phyloP scores from a whole-genome alignment of 2,329 filamentous ascomycete species.

The Aureobasidium sp. region DNA sequence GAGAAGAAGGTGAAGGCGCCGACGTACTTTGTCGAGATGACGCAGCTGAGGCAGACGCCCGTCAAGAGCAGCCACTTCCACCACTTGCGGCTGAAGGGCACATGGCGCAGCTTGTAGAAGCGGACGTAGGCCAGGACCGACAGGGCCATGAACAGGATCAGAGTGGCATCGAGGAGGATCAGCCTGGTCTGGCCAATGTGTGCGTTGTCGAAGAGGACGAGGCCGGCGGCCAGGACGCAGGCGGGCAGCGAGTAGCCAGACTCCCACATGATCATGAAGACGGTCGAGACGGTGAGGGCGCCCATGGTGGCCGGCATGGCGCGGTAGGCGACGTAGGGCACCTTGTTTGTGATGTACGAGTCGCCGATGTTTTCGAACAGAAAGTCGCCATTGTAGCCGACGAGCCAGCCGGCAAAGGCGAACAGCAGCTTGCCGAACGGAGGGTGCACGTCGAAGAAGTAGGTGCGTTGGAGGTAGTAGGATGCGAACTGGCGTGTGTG shows the following conservation, averaged over 20 bases:
- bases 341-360: conserved; percentile 93
- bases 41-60: conserved; percentile 88
- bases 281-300: conserved; percentile 84
- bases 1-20: conserved; percentile 95
- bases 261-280: conserved; percentile 99
- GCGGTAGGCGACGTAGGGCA: conserved; percentile 93
- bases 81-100: conserved; percentile 90
- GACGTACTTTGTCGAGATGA: conserved; percentile 98
- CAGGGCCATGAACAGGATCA: conserved; percentile 93
- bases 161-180: conserved; percentile 87
- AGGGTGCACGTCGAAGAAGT: conserved; percentile 99
- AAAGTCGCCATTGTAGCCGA: conserved; percentile 94
- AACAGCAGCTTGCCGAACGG: conserved; percentile 98
- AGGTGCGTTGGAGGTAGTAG: conserved; percentile 88
- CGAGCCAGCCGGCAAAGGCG: conserved; percentile 92
- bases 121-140: conserved; percentile 91
- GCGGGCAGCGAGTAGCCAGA: conserved; percentile 95
- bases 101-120: conserved; percentile 92
- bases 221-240: conserved; percentile 73
- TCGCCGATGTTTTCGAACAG: conserved; percentile 99
- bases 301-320: conserved; percentile 88
- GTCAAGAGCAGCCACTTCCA: conserved; percentile 99
- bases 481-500: conserved; percentile 42
- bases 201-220: conserved; percentile 93
- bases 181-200: conserved; percentile 94